Percentiles rank a stretch among this genome's conserved stretches.
These are phyloP conservation scores for Candida quercuum DNA, from an alignment of 805 yeast species.

Conservation along the genomic window DNA sequence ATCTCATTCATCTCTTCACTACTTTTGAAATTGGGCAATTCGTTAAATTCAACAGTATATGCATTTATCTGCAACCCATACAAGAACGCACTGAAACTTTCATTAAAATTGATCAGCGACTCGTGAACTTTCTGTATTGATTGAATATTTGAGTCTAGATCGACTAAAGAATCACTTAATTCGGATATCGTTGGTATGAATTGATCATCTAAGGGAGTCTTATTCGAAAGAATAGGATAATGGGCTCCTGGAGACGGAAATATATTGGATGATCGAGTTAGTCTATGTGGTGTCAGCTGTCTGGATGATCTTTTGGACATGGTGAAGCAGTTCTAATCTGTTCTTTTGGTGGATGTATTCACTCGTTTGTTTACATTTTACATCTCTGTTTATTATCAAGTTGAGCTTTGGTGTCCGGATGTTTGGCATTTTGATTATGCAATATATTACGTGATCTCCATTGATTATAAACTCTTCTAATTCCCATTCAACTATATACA, in stretches of 20 bases:
- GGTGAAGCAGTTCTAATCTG: neutral
- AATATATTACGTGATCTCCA: too few relatives aligned
- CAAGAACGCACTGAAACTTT: conserved; percentile 68
- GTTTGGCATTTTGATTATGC: too few relatives aligned
- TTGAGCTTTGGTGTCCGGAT: too few relatives aligned
- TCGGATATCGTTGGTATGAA: conserved; percentile 37
- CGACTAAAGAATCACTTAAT: conserved; percentile 44
- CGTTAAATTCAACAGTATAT: conserved; percentile 72
- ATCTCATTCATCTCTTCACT: conserved; percentile 14
- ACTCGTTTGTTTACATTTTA: conserved; percentile 1
- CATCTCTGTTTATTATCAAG: conserved; percentile 1
- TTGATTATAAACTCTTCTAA: too few relatives aligned
- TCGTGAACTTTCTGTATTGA: conserved; percentile 56
- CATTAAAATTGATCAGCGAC: conserved; percentile 62
- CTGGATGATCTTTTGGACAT: conserved; percentile 18
- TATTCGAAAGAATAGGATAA: conserved; percentile 35
- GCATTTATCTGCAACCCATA: conserved; percentile 82
- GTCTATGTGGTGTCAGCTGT: conserved; percentile 30
- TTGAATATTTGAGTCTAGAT: conserved; percentile 54
- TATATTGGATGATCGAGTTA: conserved; percentile 32
- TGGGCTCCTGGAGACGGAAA: conserved; percentile 40
- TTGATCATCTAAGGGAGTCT: conserved; percentile 36
- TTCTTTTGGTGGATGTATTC: neutral
- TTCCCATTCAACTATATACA: too few relatives aligned
- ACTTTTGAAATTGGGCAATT: conserved; percentile 14